Evolutionary conservation across 1,139 yeast species (phyloP).

Genomic region (Suhomyces yuchorum): DNA sequence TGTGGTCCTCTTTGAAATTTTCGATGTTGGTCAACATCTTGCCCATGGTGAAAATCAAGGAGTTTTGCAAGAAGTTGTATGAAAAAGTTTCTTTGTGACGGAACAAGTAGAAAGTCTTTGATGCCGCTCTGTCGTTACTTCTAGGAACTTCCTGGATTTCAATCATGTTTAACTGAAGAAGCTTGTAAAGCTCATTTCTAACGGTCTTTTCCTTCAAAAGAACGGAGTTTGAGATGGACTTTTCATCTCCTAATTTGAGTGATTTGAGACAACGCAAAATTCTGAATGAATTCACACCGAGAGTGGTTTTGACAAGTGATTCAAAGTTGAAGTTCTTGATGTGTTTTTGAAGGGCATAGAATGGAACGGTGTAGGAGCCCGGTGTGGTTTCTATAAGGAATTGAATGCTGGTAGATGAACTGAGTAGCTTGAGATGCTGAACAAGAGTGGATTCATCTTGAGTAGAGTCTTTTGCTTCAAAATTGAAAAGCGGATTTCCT

Average conservation of each 20-base stretch:
- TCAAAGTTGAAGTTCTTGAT: constrained; percentile 64
- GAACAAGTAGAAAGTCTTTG: constrained; percentile 82
- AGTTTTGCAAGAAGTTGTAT: constrained; percentile 47
- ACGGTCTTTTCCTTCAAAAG: constrained; percentile 77
- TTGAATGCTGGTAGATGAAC: constrained; percentile 26
- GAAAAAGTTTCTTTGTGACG: constrained; percentile 66
- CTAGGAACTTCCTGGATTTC: constrained; percentile 92
- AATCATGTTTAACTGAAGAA: constrained; percentile 59
- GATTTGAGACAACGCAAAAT: constrained; percentile 68
- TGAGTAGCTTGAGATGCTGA: constrained; percentile 56
- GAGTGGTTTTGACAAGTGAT: constrained; percentile 55
- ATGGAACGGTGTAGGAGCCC: constrained; percentile 46
- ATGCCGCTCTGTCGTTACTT: constrained; percentile 89
- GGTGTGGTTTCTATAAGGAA: constrained; percentile 40
- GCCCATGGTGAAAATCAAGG: constrained; percentile 53
- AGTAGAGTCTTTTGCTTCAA: constrained; percentile 21
- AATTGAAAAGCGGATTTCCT: constrained; percentile 16
- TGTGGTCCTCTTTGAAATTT: constrained; percentile 60
- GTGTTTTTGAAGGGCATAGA: constrained; percentile 41
- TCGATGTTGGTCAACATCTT: constrained; percentile 59
- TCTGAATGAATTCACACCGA: constrained; percentile 61
- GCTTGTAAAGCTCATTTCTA: constrained; percentile 59
- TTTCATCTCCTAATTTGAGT: constrained; percentile 78
- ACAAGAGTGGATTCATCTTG: constrained; percentile 8
- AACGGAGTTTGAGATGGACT: constrained; percentile 74